Percentiles rank a stretch among this genome's conserved stretches.
phyloP scores from a whole-genome alignment of 805 yeast species.

The Candida incommunis region DNA sequence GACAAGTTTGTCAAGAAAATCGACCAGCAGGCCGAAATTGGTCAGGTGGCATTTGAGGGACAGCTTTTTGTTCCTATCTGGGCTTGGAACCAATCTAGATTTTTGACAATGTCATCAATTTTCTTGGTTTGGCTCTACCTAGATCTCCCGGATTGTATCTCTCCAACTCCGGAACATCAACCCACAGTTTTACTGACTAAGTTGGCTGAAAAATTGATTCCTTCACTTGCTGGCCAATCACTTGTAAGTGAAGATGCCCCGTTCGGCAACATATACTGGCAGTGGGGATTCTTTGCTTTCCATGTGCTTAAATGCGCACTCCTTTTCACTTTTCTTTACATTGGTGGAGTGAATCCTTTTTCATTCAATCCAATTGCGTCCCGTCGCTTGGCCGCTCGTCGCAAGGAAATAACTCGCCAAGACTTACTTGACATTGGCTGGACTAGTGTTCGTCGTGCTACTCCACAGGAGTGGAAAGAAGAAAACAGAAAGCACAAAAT shows the following conservation, averaged over 20 bases:
- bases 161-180: slow-evolving; percentile 88
- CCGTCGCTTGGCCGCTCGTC: slow-evolving; percentile 8
- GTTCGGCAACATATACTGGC: slow-evolving; percentile 29
- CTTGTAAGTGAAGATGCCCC: slow-evolving; percentile 36
- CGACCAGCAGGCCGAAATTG: slow-evolving; percentile 36
- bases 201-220: slow-evolving; percentile 22
- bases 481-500: slow-evolving; percentile 50
- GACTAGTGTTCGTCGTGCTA: slow-evolving; percentile 81
- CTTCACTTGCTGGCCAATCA: slow-evolving; percentile 28
- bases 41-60: slow-evolving; percentile 71
- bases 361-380: slow-evolving; percentile 28
- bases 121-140: slow-evolving; percentile 68
- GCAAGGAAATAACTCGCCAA: slow-evolving; percentile 30
- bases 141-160: slow-evolving; percentile 76
- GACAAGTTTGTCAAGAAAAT: slow-evolving; percentile 29
- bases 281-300: slow-evolving; percentile 53
- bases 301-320: slow-evolving; percentile 43
- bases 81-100: slow-evolving; percentile 28
- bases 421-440: slow-evolving; percentile 63
- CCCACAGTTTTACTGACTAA: slow-evolving; percentile 45
- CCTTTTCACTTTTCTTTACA: slow-evolving; percentile 32
- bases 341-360: slow-evolving; percentile 71
- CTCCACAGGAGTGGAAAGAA: slow-evolving; percentile 56
- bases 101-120: slow-evolving; percentile 15
- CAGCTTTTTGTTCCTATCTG: slow-evolving; percentile 73